Evolutionary conservation across 306 rosid species (phyloP).

Genomic region (Mimosa pudica): DNA sequence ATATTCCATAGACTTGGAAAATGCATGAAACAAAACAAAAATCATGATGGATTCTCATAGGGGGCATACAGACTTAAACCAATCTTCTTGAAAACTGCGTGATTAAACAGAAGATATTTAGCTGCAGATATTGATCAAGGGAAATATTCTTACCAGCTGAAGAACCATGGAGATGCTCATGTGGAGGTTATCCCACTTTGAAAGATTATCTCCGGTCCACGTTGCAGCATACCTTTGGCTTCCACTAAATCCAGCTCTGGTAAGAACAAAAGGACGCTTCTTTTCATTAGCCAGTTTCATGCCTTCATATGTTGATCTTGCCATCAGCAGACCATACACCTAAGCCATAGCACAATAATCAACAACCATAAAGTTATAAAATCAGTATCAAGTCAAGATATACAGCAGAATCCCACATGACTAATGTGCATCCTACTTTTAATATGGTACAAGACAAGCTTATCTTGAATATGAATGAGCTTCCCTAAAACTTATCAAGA

Average conservation of each 20-base stretch:
- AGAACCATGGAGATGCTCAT: slow-evolving; percentile 97
- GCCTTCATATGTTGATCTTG: slow-evolving; percentile 91
- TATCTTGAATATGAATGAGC: slow-evolving; percentile 14
- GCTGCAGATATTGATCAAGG: slow-evolving; percentile 28
- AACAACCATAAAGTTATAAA: slow-evolving; percentile 23
- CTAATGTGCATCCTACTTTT: slow-evolving; percentile 25
- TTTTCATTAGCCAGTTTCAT: slow-evolving; percentile 70
- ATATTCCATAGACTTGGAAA: neutral
- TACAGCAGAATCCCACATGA: slow-evolving; percentile 26
- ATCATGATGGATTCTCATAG: neutral
- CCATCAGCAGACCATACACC: slow-evolving; percentile 94
- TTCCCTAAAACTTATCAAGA: neutral
- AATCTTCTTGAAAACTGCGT: slow-evolving; percentile 16
- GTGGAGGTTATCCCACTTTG: slow-evolving; percentile 95
- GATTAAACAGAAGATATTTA: slow-evolving; percentile 18
- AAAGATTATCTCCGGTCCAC: slow-evolving; percentile 94
- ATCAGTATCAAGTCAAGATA: slow-evolving; percentile 29
- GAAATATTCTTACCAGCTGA: slow-evolving; percentile 76
- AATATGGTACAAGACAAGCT: slow-evolving; percentile 13
- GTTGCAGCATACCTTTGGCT: slow-evolving; percentile 97
- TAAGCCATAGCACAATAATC: slow-evolving; percentile 37
- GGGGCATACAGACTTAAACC: slow-evolving; percentile 12
- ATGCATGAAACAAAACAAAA: slow-evolving; percentile 9
- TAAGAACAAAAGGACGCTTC: slow-evolving; percentile 93
- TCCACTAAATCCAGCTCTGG: slow-evolving; percentile 94